Evolutionary conservation across 768 basidiomycete genomes (phyloP).

Genomic region (Fibroporia radiculosa): DNA sequence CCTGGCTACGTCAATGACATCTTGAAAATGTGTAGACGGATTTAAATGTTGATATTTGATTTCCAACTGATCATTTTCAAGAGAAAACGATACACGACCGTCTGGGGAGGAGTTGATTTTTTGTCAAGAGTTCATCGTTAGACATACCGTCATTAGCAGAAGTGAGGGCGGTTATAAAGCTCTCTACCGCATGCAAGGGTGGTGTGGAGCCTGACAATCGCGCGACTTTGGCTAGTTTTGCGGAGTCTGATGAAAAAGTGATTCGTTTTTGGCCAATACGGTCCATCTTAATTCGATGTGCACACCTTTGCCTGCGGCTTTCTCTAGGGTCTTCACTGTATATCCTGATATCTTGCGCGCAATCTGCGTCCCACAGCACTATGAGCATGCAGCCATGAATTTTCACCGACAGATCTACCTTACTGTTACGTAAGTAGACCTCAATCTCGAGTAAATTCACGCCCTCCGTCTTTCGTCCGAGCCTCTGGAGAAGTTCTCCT

Average conservation of each 20-base stretch:
- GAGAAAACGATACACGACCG: constrained; percentile 56
- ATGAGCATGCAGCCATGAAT: neutral
- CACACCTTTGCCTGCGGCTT: constrained; percentile 20
- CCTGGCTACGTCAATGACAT: constrained; percentile 75
- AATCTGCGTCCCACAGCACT: constrained; percentile 32
- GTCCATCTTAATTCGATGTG: neutral
- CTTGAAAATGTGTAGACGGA: constrained; percentile 77
- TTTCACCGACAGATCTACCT: constrained; percentile 37
- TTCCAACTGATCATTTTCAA: constrained; percentile 40
- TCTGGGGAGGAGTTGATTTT: constrained; percentile 33
- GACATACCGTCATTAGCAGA: constrained; percentile 62
- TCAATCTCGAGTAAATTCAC: constrained; percentile 83
- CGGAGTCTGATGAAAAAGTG: constrained; percentile 12
- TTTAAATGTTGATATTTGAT: constrained; percentile 91
- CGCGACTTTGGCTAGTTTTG: constrained; percentile 19
- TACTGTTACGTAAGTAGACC: constrained; percentile 73
- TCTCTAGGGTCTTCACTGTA: constrained; percentile 32
- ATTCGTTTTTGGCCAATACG: neutral
- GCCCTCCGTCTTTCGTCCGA: constrained; percentile 63
- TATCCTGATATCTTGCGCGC: constrained; percentile 84
- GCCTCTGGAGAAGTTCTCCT: constrained; percentile 49
- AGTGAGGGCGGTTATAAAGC: constrained; percentile 71
- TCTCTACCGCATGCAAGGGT: constrained; percentile 74
- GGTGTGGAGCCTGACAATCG: constrained; percentile 41
- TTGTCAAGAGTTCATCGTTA: neutral